phyloP scores from a whole-genome alignment of 140 eudicot genomes.

The Flaveria floridana region DNA sequence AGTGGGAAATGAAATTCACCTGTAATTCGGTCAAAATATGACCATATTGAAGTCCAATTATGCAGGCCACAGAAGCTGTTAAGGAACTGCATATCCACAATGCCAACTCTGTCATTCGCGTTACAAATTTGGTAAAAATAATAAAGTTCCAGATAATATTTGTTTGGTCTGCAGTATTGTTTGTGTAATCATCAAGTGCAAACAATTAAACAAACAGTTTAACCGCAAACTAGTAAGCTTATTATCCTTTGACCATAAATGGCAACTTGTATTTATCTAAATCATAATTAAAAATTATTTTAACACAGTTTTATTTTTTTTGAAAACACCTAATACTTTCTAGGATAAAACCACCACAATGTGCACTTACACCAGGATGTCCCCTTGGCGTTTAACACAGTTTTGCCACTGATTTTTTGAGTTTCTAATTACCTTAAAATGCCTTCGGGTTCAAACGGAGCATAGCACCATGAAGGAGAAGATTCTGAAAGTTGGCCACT shows the following conservation, averaged over 20 bases:
- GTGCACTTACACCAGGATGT: too few relatives aligned
- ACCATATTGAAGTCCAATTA: conserved; percentile 77
- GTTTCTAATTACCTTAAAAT: conserved; percentile 55
- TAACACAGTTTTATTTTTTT: background rate
- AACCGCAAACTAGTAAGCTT: conserved; percentile 10
- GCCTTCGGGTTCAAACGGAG: conserved; percentile 90
- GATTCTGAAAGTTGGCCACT: conserved; percentile 44
- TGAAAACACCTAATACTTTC: too few relatives aligned
- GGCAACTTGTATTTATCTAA: conserved; percentile 12
- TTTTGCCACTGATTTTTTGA: background rate
- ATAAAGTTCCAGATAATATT: background rate
- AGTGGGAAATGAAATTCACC: conserved; percentile 37
- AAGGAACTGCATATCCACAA: conserved; percentile 53
- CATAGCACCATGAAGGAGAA: conserved; percentile 77
- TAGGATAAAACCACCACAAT: too few relatives aligned
- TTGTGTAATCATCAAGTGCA: background rate
- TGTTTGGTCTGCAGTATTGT: background rate
- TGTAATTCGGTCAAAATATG: conserved; percentile 58
- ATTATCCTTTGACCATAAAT: conserved; percentile 4
- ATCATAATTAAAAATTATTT: background rate
- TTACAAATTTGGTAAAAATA: conserved; percentile 8
- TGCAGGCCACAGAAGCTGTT: conserved; percentile 64
- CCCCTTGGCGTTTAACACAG: too few relatives aligned
- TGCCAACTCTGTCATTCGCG: conserved; percentile 18
- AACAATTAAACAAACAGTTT: conserved; percentile 1